A percentile compares a stretch with the other conserved stretches of the same genome.
These are phyloP conservation scores for Phytophthora aleatoria DNA, from an alignment of 352 stramenopile species.

Conservation along the genomic window DNA sequence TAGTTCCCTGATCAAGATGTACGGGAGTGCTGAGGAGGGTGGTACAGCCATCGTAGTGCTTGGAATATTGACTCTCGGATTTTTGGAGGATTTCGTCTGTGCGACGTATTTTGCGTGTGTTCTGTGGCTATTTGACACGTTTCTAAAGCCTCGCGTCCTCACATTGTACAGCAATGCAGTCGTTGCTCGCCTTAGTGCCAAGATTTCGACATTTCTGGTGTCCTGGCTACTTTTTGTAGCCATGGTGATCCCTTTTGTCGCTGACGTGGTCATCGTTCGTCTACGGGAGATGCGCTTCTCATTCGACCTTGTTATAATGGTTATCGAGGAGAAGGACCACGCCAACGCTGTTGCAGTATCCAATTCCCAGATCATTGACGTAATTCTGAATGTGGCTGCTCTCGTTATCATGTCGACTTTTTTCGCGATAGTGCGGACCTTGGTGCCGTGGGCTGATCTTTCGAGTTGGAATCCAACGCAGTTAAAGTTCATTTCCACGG, in stretches of 20 bases:
- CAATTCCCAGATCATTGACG: conserved; percentile 32
- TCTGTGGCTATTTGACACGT: conserved; percentile 11
- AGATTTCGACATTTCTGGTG: conserved; percentile 36
- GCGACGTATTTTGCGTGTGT: conserved; percentile 22
- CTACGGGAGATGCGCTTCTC: conserved; percentile 47
- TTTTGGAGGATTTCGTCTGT: conserved; percentile 51
- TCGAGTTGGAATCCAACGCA: conserved; percentile 35
- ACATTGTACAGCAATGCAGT: neutral
- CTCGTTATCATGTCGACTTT: conserved; percentile 16
- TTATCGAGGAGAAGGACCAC: conserved; percentile 40
- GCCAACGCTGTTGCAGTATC: conserved; percentile 23
- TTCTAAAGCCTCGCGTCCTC: neutral
- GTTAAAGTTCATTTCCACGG: neutral
- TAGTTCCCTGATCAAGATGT: neutral
- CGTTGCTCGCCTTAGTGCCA: conserved; percentile 2
- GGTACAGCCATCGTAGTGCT: conserved; percentile 21
- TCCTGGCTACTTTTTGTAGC: conserved; percentile 38
- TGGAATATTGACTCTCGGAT: conserved; percentile 27
- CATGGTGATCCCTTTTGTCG: conserved; percentile 32
- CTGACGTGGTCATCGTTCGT: conserved; percentile 46
- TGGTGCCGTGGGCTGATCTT: conserved; percentile 29
- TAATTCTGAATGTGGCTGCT: conserved; percentile 19
- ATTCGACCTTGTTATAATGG: conserved; percentile 49
- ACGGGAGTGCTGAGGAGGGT: conserved; percentile 18
- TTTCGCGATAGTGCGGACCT: conserved; percentile 27